Evolutionary conservation across 2,329 filamentous ascomycete species (phyloP).

Genomic region (Verticillium alfalfae): DNA sequence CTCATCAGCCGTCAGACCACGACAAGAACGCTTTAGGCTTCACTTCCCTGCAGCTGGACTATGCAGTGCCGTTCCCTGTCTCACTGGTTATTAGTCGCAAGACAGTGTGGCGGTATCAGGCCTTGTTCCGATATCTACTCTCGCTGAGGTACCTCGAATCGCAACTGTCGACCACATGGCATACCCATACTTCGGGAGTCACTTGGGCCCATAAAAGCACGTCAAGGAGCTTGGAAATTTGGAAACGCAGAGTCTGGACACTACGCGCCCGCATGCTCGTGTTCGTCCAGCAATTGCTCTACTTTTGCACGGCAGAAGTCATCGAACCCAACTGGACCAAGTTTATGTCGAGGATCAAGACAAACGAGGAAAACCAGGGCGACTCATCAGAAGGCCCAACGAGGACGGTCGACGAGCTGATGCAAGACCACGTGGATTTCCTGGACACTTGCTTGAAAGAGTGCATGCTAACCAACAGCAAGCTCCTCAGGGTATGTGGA

Average conservation of each 20-base stretch:
- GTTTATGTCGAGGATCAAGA: slow-evolving; percentile 81
- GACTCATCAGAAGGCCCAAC: slow-evolving; percentile 27
- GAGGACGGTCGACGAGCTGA: slow-evolving; percentile 90
- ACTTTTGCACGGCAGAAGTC: slow-evolving; percentile 95
- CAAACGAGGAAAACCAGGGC: slow-evolving; percentile 38
- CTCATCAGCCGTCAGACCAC: slow-evolving; percentile 63
- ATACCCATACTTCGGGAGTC: slow-evolving; percentile 74
- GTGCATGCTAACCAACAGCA: slow-evolving; percentile 97
- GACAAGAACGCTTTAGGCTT: slow-evolving; percentile 87
- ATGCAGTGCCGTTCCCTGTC: slow-evolving; percentile 88
- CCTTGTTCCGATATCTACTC: slow-evolving; percentile 89
- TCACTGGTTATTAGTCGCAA: slow-evolving; percentile 94
- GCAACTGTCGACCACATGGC: slow-evolving; percentile 82
- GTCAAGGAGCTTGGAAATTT: slow-evolving; percentile 71
- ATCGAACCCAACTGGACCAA: slow-evolving; percentile 97
- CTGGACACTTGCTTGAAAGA: slow-evolving; percentile 96
- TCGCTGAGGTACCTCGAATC: slow-evolving; percentile 86
- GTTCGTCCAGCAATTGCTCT: slow-evolving; percentile 93
- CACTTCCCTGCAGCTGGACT: slow-evolving; percentile 90
- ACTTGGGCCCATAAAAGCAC: slow-evolving; percentile 80
- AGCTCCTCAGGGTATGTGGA: slow-evolving; percentile 71
- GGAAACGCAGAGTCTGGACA: slow-evolving; percentile 91
- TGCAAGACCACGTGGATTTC: slow-evolving; percentile 99
- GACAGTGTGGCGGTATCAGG: slow-evolving; percentile 93
- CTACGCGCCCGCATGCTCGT: slow-evolving; percentile 90